Base-by-base conservation (phyloP, 129 eudicot species). In the Apium graveolens region DNA sequence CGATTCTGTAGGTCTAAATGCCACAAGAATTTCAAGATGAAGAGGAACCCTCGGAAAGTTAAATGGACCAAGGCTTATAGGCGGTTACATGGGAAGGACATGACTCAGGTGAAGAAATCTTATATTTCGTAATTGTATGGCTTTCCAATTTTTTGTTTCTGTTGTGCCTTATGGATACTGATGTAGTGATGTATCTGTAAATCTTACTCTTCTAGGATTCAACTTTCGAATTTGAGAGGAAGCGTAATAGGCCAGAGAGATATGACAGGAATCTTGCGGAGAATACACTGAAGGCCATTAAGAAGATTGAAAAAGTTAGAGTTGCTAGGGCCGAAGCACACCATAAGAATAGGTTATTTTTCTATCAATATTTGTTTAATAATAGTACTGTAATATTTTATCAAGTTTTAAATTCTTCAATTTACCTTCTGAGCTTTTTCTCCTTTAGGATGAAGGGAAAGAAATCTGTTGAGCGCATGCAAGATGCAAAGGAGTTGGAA, bases 21-120 rank as follows among this genome's bases (percentile, higher is more conserved):
- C 78, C 98, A 91, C 89, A 94, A 94, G 81, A 94, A 94, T 86
- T 94, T 91, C 76, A 94, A 94, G 86, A 94, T 94, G 98, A 94
- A 91, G 98, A 91, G 97, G 86, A 91, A 94, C 74, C 98, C 98
- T 17, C 92, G 97, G 20, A 91, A 94, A 81, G 96, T 94, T 49
- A 91, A 91, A 82, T 94, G 98, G 98, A 91, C 98, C 12, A 91
- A 94, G 80, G 97, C 97, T 45, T 94, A 94, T 74, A 86, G 98
- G 71, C 82, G 92, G 62, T 85, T 94, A 88, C 93, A 91, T 77
- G 98, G 97, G 77, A 94, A 91, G 85, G 98, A 91, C 84, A 94
- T 94, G 98, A 94, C 98, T 69, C 96, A 94, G 93, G 98, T 94
- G 81, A 73, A 20, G 14, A 66, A 62, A 29, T 20, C 37, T 73